Base-by-base conservation (phyloP, 352 stramenopile species). In the Elongisporangium senticosum region DNA sequence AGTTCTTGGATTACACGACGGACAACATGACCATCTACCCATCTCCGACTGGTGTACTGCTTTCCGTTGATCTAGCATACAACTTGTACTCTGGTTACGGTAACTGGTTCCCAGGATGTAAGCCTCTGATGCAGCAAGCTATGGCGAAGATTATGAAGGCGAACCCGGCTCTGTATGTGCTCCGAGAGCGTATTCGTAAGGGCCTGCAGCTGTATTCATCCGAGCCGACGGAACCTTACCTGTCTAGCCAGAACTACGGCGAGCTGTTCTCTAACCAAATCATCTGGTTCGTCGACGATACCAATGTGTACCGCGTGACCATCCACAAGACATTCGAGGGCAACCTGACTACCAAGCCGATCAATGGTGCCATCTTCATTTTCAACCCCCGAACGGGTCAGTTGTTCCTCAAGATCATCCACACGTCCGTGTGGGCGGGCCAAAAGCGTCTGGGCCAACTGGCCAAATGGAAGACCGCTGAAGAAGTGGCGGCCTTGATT, bases 111-210 rank as follows among this genome's bases (percentile, higher is more conserved):
- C 96, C 97, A 33, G 97, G 98, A 26, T 97, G 93, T 59, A 99
- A 99, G 73, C 96, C 97, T 7, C 79, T 99, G 8, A 89, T 99
- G 73, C 97, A 99, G 71, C 97, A 99, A 86, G 97, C 97, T 7
- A 99, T 99, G 97, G 97, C 97, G 37, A 99, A 99, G 83, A 99
- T 99, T 69, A 99, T 99, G 83, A 99, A 99, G 81, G 97, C 97
- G 2, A 99, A 99, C 73, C 98, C 98, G 43, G 97, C 98, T 24
- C 76, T 99, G 55, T 99, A 99, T 74, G 98, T 99, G 43, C 83
- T 99, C 24, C 89, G 98, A 51, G 98, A 99, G 71, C 96, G 98
- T 59, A 99, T 99, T 70, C 95, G 98, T 58, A 99, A 99, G 83
- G 97, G 97, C 57, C 79, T 99, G 39, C 98, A 99, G 67, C 71